phyloP scores from a whole-genome alignment of 1,284 basidiomycete species.

The Malassezia slooffiae region DNA sequence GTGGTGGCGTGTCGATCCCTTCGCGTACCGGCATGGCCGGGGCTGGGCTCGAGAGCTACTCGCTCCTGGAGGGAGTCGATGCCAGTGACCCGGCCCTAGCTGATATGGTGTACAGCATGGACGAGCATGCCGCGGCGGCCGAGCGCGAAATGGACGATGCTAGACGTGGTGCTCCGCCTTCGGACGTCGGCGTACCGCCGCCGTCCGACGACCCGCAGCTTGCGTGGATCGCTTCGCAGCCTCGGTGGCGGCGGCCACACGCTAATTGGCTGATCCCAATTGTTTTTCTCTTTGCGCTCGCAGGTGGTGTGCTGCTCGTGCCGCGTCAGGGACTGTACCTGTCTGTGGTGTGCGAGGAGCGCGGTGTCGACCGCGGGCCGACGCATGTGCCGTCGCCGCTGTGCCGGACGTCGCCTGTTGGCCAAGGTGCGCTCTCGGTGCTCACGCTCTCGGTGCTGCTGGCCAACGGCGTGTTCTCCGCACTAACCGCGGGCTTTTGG shows the following conservation, averaged over 20 bases:
- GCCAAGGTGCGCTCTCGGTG: conserved; percentile 13
- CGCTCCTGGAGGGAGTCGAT: no score
- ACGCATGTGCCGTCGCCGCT: conserved; percentile 3
- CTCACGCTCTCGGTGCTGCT: conserved; percentile 53
- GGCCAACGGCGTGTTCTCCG: conserved; percentile 67
- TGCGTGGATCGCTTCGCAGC: conserved; percentile 23
- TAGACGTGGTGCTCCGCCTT: no score
- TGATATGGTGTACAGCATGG: no score
- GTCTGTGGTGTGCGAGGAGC: conserved; percentile 34
- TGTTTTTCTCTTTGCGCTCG: conserved; percentile 27
- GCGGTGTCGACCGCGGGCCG: conserved; percentile 5
- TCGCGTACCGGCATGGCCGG: no score
- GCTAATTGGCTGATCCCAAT: conserved; percentile 34
- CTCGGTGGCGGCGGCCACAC: conserved; percentile 32
- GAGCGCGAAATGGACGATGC: no score
- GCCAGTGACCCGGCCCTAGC: no score
- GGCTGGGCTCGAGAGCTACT: no score
- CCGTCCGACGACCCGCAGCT: no score
- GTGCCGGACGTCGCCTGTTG: conserved; percentile 8
- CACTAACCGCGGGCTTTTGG: conserved; percentile 79
- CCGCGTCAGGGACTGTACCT: conserved; percentile 37
- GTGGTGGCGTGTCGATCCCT: no score
- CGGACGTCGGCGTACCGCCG: no score
- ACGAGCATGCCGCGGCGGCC: no score
- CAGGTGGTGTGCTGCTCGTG: conserved; percentile 33